A percentile compares a stretch with the other conserved stretches of the same genome.
Conservation (phyloP, 768 basidiomycete genomes). For the Obba rivulosa region DNA sequence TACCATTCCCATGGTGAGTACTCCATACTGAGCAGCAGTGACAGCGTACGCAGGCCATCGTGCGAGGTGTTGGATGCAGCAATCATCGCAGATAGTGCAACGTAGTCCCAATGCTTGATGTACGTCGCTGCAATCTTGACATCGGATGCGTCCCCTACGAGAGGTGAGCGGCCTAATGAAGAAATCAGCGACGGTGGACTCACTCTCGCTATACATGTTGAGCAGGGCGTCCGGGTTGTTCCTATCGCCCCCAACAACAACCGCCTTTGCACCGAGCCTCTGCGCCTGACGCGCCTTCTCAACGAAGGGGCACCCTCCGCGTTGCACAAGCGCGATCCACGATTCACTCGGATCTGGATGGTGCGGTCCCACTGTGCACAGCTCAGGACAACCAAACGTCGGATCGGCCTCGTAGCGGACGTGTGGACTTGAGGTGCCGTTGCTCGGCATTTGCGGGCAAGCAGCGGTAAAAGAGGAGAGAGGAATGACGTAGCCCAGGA, state of each 20-base stretch:
- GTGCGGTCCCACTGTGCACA: conserved; percentile 53
- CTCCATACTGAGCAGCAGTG: conserved; percentile 70
- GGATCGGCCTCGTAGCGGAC: conserved; percentile 16
- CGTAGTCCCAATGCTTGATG: conserved; percentile 81
- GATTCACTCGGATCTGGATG: conserved; percentile 58
- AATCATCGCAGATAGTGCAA: conserved; percentile 63
- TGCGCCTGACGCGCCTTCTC: conserved; percentile 61
- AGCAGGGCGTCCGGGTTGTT: conserved; percentile 74
- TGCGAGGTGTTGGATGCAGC: conserved; percentile 72
- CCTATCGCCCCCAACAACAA: conserved; percentile 87
- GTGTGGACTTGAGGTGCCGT: conserved; percentile 26
- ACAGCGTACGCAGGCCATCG: conserved; percentile 69
- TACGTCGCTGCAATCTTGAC: conserved; percentile 83
- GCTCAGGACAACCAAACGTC: conserved; percentile 56
- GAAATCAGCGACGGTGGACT: conserved; percentile 8
- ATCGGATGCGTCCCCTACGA: conserved; percentile 76
- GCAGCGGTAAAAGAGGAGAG: conserved; percentile 30
- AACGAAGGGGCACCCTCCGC: conserved; percentile 87
- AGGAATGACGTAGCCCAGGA: conserved; percentile 33
- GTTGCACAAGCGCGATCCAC: conserved; percentile 89
- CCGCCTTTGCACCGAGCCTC: conserved; percentile 71
- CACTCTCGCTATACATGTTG: conserved; percentile 93
- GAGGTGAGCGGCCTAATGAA: conserved; percentile 2
- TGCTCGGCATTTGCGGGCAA: conserved; percentile 32
- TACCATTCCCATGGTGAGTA: conserved; percentile 92